These are phyloP conservation scores for Ophiostoma quercus DNA, from an alignment of 2,329 filamentous ascomycete species.

Conservation along the genomic window DNA sequence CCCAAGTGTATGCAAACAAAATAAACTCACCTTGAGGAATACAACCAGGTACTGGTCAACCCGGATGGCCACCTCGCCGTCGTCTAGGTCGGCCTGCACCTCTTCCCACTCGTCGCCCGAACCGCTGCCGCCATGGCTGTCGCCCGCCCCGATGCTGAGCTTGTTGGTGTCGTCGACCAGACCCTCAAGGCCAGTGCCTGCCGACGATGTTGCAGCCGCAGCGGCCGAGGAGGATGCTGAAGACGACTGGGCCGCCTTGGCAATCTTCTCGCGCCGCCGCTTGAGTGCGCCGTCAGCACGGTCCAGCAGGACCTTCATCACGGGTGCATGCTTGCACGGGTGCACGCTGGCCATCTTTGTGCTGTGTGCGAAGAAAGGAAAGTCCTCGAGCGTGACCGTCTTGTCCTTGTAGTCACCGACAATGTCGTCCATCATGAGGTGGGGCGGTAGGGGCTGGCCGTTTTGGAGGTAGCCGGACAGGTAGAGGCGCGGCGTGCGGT, in stretches of 20 bases:
- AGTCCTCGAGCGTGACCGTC: slow-evolving; percentile 96
- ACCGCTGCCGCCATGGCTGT: slow-evolving; percentile 37
- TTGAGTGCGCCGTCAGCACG: slow-evolving; percentile 91
- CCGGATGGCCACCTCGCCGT: slow-evolving; percentile 70
- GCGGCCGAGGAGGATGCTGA: slow-evolving; percentile 34
- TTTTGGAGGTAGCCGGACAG: slow-evolving; percentile 80
- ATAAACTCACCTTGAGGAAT: slow-evolving; percentile 66
- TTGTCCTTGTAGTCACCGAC: slow-evolving; percentile 52
- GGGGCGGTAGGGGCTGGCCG: slow-evolving; percentile 50
- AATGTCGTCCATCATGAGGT: slow-evolving; percentile 40
- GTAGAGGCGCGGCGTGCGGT: slow-evolving; percentile 91
- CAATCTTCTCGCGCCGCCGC: slow-evolving; percentile 74
- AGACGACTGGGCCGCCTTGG: slow-evolving; percentile 44
- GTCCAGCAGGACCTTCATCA: slow-evolving; percentile 97
- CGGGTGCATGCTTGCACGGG: slow-evolving; percentile 92
- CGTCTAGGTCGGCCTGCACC: slow-evolving; percentile 58
- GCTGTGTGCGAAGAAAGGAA: slow-evolving; percentile 84
- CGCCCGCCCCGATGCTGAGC: slow-evolving; percentile 18
- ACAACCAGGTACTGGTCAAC: slow-evolving; percentile 88
- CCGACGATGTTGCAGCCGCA: slow-evolving; percentile 33
- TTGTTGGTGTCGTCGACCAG: slow-evolving; percentile 22
- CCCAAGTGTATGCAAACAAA: not conserved
- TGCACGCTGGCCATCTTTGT: slow-evolving; percentile 97
- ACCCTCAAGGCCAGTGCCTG: slow-evolving; percentile 35
- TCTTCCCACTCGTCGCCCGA: slow-evolving; percentile 61